Evolutionary conservation across 345 rosid genomes (phyloP), one percentile per base, ranked within the genome.

Genomic region (Citrus trifoliata): DNA sequence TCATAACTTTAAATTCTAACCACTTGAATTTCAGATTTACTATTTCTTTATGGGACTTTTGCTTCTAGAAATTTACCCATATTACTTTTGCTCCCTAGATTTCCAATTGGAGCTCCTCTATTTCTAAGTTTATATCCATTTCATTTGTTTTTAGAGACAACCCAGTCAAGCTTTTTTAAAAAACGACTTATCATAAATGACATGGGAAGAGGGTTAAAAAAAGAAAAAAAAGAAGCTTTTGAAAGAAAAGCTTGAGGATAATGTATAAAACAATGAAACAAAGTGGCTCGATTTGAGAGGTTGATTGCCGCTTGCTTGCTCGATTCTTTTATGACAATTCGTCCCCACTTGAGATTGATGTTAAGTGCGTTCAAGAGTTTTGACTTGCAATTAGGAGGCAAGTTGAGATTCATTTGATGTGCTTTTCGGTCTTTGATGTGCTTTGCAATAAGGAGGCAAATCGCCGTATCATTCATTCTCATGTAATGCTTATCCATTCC

Each of bases 341-440:
- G 76, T 35, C 66, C 76, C 76, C 53, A 72, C 64, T n/a, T 6
- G 13, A 72, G 28, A 22, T 58, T 72, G 55, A 53, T 53, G 21
- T 71, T 30, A 72, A 70, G 10, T 32, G 48, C 48, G 7, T 58
- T 51, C 6, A 1, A 4, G 27, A 19, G 14, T 67, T 67, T 67
- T 37, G 71, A 38, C 71, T 38, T 4, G 28, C 7, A 67, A 67
- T 21, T 21, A 1, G 70, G 48, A 37, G 70, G 48, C 70, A 67
- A 67, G 38, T 9, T 10, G 51, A 13, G 51, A 42, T 42, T 51
- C 4, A 51, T 51, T 51, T 18, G 6, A 51, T 4, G 58, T 53
- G 58, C 58, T 53, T 53, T 53, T 2, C 1, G 4, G 16, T 1
- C 8, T 72, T 56, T 37, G 22, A n/a, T n/a, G n/a, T n/a, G 65